Percentiles rank a stretch among this genome's conserved stretches.
These are phyloP conservation scores for Lactarius hatsudake DNA, from an alignment of 768 basidiomycete species.

Conservation along the genomic window DNA sequence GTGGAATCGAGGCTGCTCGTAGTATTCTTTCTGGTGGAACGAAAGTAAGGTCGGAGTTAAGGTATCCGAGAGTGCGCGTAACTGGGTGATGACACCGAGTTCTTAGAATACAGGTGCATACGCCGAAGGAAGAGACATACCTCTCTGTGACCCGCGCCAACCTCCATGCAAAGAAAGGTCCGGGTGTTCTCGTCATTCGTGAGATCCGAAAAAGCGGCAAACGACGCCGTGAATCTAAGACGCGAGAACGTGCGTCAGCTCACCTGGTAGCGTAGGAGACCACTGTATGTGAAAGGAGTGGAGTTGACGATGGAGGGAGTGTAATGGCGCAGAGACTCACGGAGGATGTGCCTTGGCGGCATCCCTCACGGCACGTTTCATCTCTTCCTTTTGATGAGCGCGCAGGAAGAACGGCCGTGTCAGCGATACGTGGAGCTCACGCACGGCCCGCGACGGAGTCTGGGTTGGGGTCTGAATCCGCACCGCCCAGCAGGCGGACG, in stretches of 20 bases:
- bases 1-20: slow-evolving; percentile 79
- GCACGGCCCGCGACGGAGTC: slow-evolving; percentile 25
- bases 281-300: background rate
- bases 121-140: slow-evolving; percentile 39
- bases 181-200: slow-evolving; percentile 79
- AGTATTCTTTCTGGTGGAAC: slow-evolving; percentile 77
- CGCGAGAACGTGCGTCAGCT: slow-evolving; percentile 9
- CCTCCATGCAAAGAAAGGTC: slow-evolving; percentile 74
- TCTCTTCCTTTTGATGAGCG: slow-evolving; percentile 72
- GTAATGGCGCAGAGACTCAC: slow-evolving; percentile 39
- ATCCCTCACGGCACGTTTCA: slow-evolving; percentile 58
- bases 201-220: slow-evolving; percentile 66
- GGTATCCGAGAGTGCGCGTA: slow-evolving; percentile 51
- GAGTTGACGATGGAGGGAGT: background rate
- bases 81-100: slow-evolving; percentile 42
- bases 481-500: slow-evolving; percentile 44
- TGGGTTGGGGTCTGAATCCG: slow-evolving; percentile 20
- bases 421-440: slow-evolving; percentile 79
- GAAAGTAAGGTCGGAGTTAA: slow-evolving; percentile 56
- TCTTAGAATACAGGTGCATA: slow-evolving; percentile 1
- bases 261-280: background rate
- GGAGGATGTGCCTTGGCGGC: slow-evolving; percentile 45
- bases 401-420: slow-evolving; percentile 79
- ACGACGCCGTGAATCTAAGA: slow-evolving; percentile 67
- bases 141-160: slow-evolving; percentile 81